Evolutionary conservation across 768 basidiomycete species (phyloP).

Genomic region (Amanita molliuscula): DNA sequence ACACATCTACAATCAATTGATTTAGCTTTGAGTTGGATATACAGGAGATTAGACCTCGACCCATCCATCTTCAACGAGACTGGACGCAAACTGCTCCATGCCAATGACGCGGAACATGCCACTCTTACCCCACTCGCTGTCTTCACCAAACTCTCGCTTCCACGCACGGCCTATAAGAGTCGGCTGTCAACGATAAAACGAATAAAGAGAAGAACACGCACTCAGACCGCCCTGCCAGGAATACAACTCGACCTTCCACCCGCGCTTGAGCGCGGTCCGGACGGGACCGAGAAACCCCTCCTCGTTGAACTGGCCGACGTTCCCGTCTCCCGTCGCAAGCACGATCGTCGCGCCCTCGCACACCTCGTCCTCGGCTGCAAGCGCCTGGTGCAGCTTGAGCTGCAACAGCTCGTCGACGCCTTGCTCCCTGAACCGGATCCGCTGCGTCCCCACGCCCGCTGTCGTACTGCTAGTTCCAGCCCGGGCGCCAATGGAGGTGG

Average conservation of each 20-base stretch:
- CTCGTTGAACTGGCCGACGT: conserved; percentile 85
- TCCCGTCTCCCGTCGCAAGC: conserved; percentile 90
- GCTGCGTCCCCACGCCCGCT: conserved; percentile 13
- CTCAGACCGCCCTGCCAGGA: conserved; percentile 84
- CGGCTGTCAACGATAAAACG: neutral
- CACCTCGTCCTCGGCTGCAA: conserved; percentile 56
- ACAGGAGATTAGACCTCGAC: neutral
- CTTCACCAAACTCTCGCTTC: conserved; percentile 61
- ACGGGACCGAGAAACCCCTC: conserved; percentile 90
- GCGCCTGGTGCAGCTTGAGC: conserved; percentile 81
- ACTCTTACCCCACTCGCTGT: conserved; percentile 37
- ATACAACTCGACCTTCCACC: conserved; percentile 94
- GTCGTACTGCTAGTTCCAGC: conserved; percentile 8
- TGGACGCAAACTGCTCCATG: conserved; percentile 58
- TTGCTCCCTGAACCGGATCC: conserved; percentile 73
- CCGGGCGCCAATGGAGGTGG: conserved; percentile 10
- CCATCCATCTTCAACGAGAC: conserved; percentile 35
- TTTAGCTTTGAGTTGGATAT: no score
- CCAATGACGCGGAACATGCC: conserved; percentile 46
- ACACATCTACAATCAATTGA: no score
- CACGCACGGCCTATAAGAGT: conserved; percentile 42
- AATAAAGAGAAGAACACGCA: conserved; percentile 16
- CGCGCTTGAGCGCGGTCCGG: conserved; percentile 73
- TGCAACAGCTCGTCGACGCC: conserved; percentile 94
- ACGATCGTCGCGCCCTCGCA: conserved; percentile 74